Evolutionary conservation across 192 early-diverging fungal species (phyloP).

Genomic region (Allomyces arbusculus): DNA sequence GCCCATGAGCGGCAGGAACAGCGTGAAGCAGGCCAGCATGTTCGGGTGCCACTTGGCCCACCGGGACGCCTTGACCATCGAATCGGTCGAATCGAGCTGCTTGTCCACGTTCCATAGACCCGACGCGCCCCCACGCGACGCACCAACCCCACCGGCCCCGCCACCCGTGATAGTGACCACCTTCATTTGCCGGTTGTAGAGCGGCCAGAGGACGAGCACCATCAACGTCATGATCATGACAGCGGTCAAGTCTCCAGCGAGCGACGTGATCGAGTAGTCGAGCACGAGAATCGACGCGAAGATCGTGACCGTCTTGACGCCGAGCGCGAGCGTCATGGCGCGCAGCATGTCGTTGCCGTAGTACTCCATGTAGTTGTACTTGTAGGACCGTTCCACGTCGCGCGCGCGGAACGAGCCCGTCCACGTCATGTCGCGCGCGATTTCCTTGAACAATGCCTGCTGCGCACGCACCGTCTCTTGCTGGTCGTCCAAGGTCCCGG

Average conservation of each 20-base stretch:
- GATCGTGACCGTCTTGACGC: background rate
- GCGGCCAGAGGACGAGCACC: constrained; percentile 1
- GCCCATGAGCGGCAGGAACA: background rate
- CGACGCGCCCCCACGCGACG: background rate
- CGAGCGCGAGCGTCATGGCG: background rate
- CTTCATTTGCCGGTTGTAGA: no score
- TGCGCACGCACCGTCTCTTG: background rate
- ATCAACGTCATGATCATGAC: constrained; percentile 3
- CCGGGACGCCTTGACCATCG: background rate
- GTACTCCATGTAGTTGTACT: background rate
- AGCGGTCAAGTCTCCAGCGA: background rate
- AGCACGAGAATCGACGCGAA: background rate
- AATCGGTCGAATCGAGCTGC: constrained; percentile 1
- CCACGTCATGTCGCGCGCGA: no score
- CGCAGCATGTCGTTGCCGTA: background rate
- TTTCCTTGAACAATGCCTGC: background rate
- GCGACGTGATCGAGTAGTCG: background rate
- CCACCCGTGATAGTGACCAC: no score
- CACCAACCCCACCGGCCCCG: no score
- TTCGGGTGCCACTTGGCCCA: background rate
- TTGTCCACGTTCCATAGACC: background rate
- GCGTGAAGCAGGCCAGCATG: background rate
- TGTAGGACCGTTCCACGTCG: background rate
- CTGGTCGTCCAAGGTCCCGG: background rate
- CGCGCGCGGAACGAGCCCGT: background rate